A percentile compares a stretch with the other conserved stretches of the same genome.
Conservation (phyloP, 441 rosid species). For the Populus hybrid region DNA sequence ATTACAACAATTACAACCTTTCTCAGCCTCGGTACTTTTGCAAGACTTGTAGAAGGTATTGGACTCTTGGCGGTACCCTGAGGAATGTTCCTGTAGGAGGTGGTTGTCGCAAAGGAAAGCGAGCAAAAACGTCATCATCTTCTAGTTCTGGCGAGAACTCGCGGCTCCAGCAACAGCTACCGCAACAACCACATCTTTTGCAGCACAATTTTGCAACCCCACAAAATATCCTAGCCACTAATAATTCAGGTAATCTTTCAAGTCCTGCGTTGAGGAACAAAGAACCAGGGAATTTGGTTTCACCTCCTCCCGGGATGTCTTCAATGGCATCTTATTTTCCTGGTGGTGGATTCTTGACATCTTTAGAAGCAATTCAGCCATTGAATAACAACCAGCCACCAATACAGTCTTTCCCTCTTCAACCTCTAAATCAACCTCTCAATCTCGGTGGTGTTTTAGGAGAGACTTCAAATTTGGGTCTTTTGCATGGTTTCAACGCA, state of each 20-base stretch:
- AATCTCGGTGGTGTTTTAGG: slow-evolving; percentile 22
- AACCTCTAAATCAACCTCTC: slow-evolving; percentile 16
- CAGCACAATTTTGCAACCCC: slow-evolving; percentile 4
- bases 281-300: slow-evolving; percentile 18
- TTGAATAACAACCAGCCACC: slow-evolving; percentile 24
- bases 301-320: slow-evolving; percentile 18
- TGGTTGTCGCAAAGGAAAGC: slow-evolving; percentile 52
- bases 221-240: slow-evolving; percentile 15
- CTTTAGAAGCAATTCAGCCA: slow-evolving; percentile 38
- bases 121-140: slow-evolving; percentile 26
- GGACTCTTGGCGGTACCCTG: slow-evolving; percentile 83
- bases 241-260: slow-evolving; percentile 11
- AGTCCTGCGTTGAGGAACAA: slow-evolving; percentile 19
- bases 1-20: slow-evolving; percentile 69
- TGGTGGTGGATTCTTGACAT: slow-evolving; percentile 37
- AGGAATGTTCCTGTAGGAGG: slow-evolving; percentile 79
- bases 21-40: slow-evolving; percentile 82
- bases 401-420: slow-evolving; percentile 15
- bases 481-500: slow-evolving; percentile 33
- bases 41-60: slow-evolving; percentile 22
- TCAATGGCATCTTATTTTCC: slow-evolving; percentile 33
- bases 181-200: background rate
- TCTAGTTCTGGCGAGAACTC: slow-evolving; percentile 29
- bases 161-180: slow-evolving; percentile 1
- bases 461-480: slow-evolving; percentile 33